Percentiles rank a stretch among this genome's conserved stretches.
These are phyloP conservation scores for Corchorus capsularis DNA, from an alignment of 345 rosid genomes.

Conservation along the genomic window DNA sequence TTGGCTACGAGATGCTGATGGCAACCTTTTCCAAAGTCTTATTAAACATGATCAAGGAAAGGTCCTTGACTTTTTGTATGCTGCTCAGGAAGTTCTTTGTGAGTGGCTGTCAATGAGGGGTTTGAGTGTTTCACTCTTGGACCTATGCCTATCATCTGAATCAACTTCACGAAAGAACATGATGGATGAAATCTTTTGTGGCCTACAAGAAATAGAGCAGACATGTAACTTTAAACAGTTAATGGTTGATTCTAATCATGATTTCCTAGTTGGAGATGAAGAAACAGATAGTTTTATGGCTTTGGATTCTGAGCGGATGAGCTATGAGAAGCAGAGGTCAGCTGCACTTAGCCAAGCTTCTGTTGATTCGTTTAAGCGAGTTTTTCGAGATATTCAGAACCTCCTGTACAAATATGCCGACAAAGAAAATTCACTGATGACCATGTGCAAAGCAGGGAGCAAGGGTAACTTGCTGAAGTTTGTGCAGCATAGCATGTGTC, in stretches of 20 bases:
- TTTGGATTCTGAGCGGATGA: slow-evolving; percentile 44
- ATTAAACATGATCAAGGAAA: slow-evolving; percentile 42
- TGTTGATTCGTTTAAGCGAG: slow-evolving; percentile 74
- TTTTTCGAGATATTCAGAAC: slow-evolving; percentile 72
- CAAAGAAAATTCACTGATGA: slow-evolving; percentile 63
- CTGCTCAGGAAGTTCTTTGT: slow-evolving; percentile 81
- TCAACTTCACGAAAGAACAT: slow-evolving; percentile 48
- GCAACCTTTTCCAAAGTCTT: slow-evolving; percentile 70
- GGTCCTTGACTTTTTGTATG: slow-evolving; percentile 62
- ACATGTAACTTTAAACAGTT: slow-evolving; percentile 67
- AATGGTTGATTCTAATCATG: slow-evolving; percentile 66
- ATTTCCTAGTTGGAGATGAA: slow-evolving; percentile 58
- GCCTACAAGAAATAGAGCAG: slow-evolving; percentile 64
- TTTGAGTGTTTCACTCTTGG: slow-evolving; percentile 78
- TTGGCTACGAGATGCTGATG: slow-evolving; percentile 78
- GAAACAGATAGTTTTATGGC: slow-evolving; percentile 32
- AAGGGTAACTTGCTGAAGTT: slow-evolving; percentile 82
- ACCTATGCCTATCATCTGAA: slow-evolving; percentile 67
- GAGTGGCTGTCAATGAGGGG: slow-evolving; percentile 87
- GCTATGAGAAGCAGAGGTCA: slow-evolving; percentile 75
- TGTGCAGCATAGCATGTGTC: slow-evolving; percentile 87
- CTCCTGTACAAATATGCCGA: slow-evolving; percentile 63
- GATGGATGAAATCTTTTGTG: slow-evolving; percentile 64
- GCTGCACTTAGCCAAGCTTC: slow-evolving; percentile 71
- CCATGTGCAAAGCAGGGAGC: slow-evolving; percentile 90